Conservation (phyloP, 2,329 filamentous ascomycete species). For the Sclerotinia trifoliorum region DNA sequence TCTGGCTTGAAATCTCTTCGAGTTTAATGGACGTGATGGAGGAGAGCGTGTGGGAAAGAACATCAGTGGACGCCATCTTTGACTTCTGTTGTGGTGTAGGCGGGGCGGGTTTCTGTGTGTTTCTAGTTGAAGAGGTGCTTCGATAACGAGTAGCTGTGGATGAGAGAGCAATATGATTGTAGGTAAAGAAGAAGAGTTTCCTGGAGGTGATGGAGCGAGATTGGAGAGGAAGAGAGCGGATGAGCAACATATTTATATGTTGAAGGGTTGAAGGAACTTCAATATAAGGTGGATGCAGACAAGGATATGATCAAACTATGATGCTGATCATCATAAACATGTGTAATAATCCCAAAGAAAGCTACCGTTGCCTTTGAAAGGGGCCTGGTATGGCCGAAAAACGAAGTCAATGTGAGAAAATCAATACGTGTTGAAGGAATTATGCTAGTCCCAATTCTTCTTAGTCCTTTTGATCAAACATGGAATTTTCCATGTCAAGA, state of each 20-base stretch:
- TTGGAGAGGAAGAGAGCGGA: not conserved
- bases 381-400: not conserved
- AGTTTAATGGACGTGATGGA: slow-evolving; percentile 57
- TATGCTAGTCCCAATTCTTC: not conserved
- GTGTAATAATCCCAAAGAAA: not conserved
- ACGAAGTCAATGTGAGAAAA: not conserved
- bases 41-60: slow-evolving; percentile 52
- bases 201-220: not conserved
- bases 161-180: not conserved
- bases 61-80: slow-evolving; percentile 41
- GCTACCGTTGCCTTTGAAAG: not conserved
- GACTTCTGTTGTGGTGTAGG: not conserved
- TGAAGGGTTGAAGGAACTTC: not conserved
- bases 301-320: not conserved
- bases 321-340: not conserved
- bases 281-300: not conserved
- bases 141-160: not conserved
- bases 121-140: not conserved
- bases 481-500: not conserved
- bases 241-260: not conserved
- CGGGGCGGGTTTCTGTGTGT: no score
- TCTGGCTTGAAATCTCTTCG: slow-evolving; percentile 52
- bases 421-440: not conserved
- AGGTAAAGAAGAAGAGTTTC: no score
- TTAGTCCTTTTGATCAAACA: not conserved